Conservation (phyloP, 305 asterid species). For the Fraxinus albicans region DNA sequence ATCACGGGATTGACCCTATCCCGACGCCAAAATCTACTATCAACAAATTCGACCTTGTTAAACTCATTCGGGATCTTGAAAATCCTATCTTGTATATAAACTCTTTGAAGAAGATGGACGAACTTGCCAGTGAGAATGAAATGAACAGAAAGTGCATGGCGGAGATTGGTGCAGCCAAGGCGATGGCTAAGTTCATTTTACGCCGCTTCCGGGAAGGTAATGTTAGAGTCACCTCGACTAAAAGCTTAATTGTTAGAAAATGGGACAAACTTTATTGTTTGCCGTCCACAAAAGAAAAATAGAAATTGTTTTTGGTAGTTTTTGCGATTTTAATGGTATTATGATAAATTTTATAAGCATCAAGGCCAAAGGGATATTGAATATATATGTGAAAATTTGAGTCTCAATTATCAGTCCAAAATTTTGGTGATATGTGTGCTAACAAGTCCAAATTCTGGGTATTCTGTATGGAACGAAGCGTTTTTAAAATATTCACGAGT, state of each 20-base stretch:
- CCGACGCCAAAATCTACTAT: constrained; percentile 70
- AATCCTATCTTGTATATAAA: not conserved
- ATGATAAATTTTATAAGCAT: not conserved
- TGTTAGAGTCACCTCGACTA: not conserved
- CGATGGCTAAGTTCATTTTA: constrained; percentile 42
- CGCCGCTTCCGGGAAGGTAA: constrained; percentile 34
- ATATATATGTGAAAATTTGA: not conserved
- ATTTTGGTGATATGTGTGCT: not conserved
- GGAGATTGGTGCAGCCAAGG: constrained; percentile 52
- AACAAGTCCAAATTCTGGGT: not conserved
- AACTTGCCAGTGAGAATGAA: constrained; percentile 45
- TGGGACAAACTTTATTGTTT: not conserved
- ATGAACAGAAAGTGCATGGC: constrained; percentile 51
- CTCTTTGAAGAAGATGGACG: constrained; percentile 46
- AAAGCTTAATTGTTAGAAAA: not conserved
- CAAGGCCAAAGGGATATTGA: not conserved
- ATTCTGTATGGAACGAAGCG: not conserved
- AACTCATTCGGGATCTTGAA: constrained; percentile 49
- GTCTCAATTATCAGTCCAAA: not conserved
- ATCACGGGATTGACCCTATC: constrained; percentile 56
- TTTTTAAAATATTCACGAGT: not conserved
- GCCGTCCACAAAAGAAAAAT: not conserved
- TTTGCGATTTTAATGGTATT: not conserved
- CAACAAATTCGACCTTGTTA: constrained; percentile 37
- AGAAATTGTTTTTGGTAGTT: not conserved